Evolutionary conservation across 192 early-diverging fungal genomes (phyloP).

Genomic region (Haplosporangium gracile): DNA sequence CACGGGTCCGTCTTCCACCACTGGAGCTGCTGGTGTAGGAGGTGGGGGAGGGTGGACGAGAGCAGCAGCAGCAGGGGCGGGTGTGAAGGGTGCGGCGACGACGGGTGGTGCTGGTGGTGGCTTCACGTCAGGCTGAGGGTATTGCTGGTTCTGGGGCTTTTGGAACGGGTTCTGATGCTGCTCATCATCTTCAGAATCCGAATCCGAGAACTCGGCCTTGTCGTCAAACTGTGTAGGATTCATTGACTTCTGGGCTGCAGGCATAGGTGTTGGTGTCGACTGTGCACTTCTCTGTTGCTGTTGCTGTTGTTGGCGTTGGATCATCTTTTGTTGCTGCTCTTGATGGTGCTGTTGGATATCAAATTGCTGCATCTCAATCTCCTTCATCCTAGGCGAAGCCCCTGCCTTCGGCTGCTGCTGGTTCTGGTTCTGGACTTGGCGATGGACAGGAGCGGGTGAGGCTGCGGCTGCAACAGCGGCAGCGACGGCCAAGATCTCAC

Average conservation of each 20-base stretch:
- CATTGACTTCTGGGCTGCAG: slow-evolving; percentile 41
- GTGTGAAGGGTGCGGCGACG: background rate
- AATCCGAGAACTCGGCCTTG: slow-evolving; percentile 43
- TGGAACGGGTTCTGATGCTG: slow-evolving; percentile 3
- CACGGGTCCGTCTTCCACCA: slow-evolving; percentile 1
- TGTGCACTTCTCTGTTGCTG: slow-evolving; percentile 13
- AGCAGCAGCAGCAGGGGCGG: background rate
- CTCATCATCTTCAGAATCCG: slow-evolving; percentile 9
- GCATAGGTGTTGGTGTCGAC: background rate
- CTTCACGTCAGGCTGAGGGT: background rate
- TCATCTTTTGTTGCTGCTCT: slow-evolving; percentile 38
- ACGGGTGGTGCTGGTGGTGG: background rate
- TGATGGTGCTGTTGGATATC: slow-evolving; percentile 48
- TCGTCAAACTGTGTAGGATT: slow-evolving; percentile 50
- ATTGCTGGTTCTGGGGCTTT: background rate
- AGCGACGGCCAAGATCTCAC: slow-evolving; percentile 37
- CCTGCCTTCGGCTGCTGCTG: background rate
- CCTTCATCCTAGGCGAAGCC: slow-evolving; percentile 28
- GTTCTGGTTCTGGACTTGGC: slow-evolving; percentile 8
- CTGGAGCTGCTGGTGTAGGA: background rate
- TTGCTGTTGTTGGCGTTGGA: slow-evolving; percentile 42
- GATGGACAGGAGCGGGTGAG: slow-evolving; percentile 22
- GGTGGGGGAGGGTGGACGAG: background rate
- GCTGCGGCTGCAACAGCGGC: slow-evolving; percentile 22
- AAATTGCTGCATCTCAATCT: slow-evolving; percentile 43